phyloP scores from a whole-genome alignment of 495 filamentous ascomycete genomes.

The Aspergillus asperescens region DNA sequence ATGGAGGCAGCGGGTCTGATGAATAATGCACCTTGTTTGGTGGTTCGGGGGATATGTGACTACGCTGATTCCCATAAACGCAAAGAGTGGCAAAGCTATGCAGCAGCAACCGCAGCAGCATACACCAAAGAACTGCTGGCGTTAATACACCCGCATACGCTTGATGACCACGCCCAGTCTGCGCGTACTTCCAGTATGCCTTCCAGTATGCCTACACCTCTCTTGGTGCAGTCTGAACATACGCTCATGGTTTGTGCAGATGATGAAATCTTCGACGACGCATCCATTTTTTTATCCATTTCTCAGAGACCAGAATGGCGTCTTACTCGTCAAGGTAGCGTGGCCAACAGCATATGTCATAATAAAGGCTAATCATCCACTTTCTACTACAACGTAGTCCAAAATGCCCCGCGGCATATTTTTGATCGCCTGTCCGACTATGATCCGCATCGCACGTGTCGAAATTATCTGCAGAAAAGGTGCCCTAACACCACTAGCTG shows the following conservation, averaged over 20 bases:
- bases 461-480: slow-evolving; percentile 16
- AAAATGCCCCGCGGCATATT: no score
- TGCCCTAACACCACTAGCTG: slow-evolving; percentile 29
- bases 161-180: no score
- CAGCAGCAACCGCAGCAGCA: slow-evolving; percentile 25
- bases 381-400: no score
- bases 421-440: slow-evolving; percentile 16
- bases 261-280: no score
- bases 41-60: slow-evolving; percentile 33
- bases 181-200: no score
- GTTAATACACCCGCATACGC: neutral
- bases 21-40: slow-evolving; percentile 24
- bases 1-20: slow-evolving; percentile 47
- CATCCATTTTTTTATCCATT: no score
- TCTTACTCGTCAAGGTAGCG: no score
- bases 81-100: slow-evolving; percentile 30
- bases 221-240: neutral
- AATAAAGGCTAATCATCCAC: no score
- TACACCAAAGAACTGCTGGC: slow-evolving; percentile 24
- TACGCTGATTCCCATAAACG: slow-evolving; percentile 36
- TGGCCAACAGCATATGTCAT: no score
- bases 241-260: no score
- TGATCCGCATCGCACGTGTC: slow-evolving; percentile 19
- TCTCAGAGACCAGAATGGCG: neutral
- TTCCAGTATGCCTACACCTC: no score